Evolutionary conservation across 257 asterid genomes (phyloP).

Genomic region (Solanum piurae): DNA sequence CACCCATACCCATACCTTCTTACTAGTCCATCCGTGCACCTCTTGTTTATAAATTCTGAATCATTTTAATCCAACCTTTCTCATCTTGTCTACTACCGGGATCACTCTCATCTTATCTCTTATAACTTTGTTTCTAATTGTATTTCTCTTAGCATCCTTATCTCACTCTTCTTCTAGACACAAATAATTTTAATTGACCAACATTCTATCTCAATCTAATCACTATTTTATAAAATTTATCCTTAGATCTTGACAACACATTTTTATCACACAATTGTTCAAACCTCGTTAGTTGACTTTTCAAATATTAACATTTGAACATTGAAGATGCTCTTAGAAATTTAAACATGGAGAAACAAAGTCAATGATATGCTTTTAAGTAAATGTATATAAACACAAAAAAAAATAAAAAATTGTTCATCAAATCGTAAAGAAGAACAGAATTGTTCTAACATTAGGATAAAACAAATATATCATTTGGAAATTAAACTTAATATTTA

Average conservation of each 20-base stretch:
- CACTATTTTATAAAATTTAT: not conserved
- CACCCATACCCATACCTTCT: too few relatives aligned
- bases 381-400: too few relatives aligned
- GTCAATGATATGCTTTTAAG: not conserved
- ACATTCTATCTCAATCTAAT: fast-evolving
- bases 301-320: not conserved
- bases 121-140: too few relatives aligned
- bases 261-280: not conserved
- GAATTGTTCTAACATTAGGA: not conserved
- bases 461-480: not conserved
- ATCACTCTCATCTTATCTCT: too few relatives aligned
- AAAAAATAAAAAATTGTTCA: not conserved
- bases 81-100: too few relatives aligned
- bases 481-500: not conserved
- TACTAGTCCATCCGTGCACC: too few relatives aligned
- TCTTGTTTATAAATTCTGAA: too few relatives aligned
- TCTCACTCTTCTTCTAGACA: not conserved
- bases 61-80: fast-evolving
- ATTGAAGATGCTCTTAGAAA: not conserved
- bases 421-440: not conserved
- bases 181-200: fast-evolving
- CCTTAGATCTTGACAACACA: not conserved
- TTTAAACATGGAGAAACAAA: not conserved
- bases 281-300: not conserved
- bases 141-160: not conserved